phyloP scores from a whole-genome alignment of 768 basidiomycete genomes.

The Boletus tomentosulus region DNA sequence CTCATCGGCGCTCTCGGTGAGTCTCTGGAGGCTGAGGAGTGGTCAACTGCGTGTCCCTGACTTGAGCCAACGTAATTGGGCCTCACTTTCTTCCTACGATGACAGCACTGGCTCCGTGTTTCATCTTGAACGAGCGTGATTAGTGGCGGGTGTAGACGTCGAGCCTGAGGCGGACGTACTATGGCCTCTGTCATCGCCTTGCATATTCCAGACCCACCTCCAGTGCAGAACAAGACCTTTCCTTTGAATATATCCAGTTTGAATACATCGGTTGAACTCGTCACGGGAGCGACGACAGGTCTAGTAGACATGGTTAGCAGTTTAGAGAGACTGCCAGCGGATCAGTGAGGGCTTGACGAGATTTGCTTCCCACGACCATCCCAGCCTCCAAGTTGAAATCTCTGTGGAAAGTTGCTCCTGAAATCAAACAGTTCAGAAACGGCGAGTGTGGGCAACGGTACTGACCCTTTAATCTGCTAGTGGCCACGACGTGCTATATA shows the following conservation, averaged over 20 bases:
- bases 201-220: constrained; percentile 92
- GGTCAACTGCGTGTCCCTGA: constrained; percentile 2
- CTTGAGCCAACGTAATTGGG: not conserved
- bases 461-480: no score
- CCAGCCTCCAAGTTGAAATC: no score
- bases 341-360: no score
- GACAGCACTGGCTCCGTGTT: constrained; percentile 72
- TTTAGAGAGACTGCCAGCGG: no score
- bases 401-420: no score
- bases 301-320: constrained; percentile 33
- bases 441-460: no score
- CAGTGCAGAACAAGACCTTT: constrained; percentile 89
- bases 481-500: no score
- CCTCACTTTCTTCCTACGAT: constrained; percentile 88
- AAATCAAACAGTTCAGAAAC: no score
- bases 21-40: constrained; percentile 57
- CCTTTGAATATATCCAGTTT: constrained; percentile 79
- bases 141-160: not conserved
- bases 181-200: constrained; percentile 81
- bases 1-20: constrained; percentile 64
- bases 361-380: no score
- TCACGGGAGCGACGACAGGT: constrained; percentile 42
- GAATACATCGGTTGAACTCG: constrained; percentile 63
- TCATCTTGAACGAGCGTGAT: constrained; percentile 49
- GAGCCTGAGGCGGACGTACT: constrained; percentile 40